Evolutionary conservation across 2,329 filamentous ascomycete species (phyloP).

Genomic region (Cercospora zeae-maydis): DNA sequence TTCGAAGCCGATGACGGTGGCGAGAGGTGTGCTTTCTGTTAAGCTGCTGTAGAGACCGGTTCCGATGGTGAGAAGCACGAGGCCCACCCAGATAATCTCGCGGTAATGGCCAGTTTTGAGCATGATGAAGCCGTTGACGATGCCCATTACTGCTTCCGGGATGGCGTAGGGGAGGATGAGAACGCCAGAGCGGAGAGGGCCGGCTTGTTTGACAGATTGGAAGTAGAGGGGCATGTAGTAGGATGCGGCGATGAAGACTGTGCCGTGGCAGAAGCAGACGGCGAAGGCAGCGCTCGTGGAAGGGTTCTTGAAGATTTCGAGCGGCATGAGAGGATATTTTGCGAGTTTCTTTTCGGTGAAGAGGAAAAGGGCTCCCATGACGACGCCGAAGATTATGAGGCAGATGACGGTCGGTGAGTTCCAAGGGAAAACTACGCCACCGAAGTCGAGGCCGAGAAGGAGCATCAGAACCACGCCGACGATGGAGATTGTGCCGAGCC

Average conservation of each 20-base stretch:
- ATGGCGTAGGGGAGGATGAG: slow-evolving; percentile 60
- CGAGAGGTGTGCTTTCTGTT: slow-evolving; percentile 18
- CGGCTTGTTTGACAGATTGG: slow-evolving; percentile 62
- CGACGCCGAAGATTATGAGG: slow-evolving; percentile 50
- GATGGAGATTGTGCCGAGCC: slow-evolving; percentile 52
- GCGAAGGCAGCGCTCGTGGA: slow-evolving; percentile 58
- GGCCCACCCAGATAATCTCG: slow-evolving; percentile 47
- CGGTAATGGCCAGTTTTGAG: slow-evolving; percentile 50
- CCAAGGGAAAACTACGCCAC: slow-evolving; percentile 54
- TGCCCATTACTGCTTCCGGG: slow-evolving; percentile 44
- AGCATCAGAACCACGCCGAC: slow-evolving; percentile 51
- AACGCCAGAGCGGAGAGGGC: slow-evolving; percentile 58
- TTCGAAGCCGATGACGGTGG: slow-evolving; percentile 44
- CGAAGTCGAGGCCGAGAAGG: slow-evolving; percentile 54
- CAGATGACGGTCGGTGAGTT: slow-evolving; percentile 54
- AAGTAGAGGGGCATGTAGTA: slow-evolving; percentile 74
- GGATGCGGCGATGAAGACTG: slow-evolving; percentile 59
- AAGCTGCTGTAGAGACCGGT: slow-evolving; percentile 49
- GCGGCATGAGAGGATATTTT: slow-evolving; percentile 64
- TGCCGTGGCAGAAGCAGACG: slow-evolving; percentile 48
- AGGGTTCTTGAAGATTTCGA: slow-evolving; percentile 55
- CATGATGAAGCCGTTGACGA: slow-evolving; percentile 49
- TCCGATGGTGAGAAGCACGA: slow-evolving; percentile 44
- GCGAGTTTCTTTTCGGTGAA: slow-evolving; percentile 62
- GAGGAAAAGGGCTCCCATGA: slow-evolving; percentile 53